phyloP scores from a whole-genome alignment of 805 yeast species.

The Sugiyamaella chiloensis region DNA sequence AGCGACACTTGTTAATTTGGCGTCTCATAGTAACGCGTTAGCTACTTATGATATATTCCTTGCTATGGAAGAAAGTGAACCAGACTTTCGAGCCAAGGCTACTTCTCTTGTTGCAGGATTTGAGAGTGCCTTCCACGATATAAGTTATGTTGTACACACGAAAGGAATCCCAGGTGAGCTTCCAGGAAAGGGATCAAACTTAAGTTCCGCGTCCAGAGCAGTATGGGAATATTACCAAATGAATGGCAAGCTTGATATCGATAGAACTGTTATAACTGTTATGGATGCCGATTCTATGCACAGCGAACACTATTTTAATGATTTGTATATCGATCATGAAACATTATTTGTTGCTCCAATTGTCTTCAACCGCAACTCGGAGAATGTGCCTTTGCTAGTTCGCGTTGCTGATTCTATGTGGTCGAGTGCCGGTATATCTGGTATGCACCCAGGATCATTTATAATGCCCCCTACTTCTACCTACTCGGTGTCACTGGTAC shows the following conservation, averaged over 20 bases:
- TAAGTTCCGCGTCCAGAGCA: not conserved
- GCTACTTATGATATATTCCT: not conserved
- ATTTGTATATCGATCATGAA: not conserved
- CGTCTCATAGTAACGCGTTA: not conserved
- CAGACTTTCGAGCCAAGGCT: not conserved
- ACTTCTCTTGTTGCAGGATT: not conserved
- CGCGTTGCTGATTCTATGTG: not conserved
- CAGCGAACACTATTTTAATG: conserved; percentile 3
- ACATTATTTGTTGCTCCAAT: not conserved
- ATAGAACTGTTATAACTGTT: not conserved
- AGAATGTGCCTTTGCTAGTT: not conserved
- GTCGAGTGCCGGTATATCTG: conserved; percentile 2
- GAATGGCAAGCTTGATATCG: not conserved
- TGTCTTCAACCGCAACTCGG: not conserved
- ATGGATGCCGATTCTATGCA: conserved; percentile 2
- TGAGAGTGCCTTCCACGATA: not conserved
- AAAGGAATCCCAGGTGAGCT: not conserved
- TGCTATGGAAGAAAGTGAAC: conserved; percentile 2
- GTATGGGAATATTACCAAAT: not conserved
- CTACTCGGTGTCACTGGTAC: not conserved
- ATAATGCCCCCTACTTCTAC: conserved; percentile 1
- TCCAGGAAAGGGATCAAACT: not conserved
- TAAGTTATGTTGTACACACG: not conserved
- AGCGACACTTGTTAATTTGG: not conserved
- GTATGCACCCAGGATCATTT: not conserved